Base-by-base conservation (phyloP, 192 early-diverging fungal species). In the Backusella parvicylindrica region DNA sequence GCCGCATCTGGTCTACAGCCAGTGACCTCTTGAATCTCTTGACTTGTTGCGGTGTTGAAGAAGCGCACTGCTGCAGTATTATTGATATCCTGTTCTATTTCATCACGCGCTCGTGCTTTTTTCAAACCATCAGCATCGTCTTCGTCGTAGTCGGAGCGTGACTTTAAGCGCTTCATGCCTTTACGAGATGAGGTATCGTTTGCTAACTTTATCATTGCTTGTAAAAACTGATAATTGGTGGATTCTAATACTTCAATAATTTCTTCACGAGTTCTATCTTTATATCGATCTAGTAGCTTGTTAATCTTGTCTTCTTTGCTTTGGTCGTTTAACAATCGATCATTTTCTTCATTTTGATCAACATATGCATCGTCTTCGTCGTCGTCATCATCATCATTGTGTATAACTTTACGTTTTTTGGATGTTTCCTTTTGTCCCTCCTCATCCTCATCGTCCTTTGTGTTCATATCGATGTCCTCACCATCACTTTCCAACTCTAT, bases 1-100 rank as follows among this genome's bases (percentile, higher is more conserved):
- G 76, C 69, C 1, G 49, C 28, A 2, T 66, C 41, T 0, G 31
- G 18, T 41, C 43, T 81, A 40, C 75, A 76, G 0, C 67, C 72
- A 1, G 75, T 77, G 11, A 76, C 68, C 11, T 81, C 79, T 41
- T 74, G 71, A 15, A 81, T 71, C 13, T 81, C 79, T 7, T 74
- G 70, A 13, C 30, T 35, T 2, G 64, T 36, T 5, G 79, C 68
- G 6, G 36, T 38, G 16, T 75, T 75, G 31, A 70, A 81, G 41
- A 81, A 81, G 3, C n/a, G 2, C 2, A 77, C 5, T 0, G 64
- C 28, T 6, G 28, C 8, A 6, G 15, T 12, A 32, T 70, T 23
- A 0, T 41, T 1, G 0, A 28, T n/a, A 6, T 16, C 15, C 6
- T 4, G 1, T 11, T 70, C 23, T 16, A 30, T 16, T 15, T 31